Conservation (phyloP, 805 yeast species). For the Saccharomycopsis fibuligera region DNA sequence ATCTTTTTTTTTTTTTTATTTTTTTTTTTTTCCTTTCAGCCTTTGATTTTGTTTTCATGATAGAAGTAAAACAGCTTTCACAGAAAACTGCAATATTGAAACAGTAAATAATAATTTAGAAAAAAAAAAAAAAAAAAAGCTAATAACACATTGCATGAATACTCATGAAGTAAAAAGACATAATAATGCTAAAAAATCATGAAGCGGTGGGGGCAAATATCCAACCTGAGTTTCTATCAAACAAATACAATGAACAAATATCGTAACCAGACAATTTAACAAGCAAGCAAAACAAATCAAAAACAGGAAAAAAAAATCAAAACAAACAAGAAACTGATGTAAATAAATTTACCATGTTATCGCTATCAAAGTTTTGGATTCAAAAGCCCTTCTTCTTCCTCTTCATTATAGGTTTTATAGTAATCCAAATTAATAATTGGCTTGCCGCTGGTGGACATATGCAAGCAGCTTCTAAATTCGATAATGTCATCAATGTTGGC, state of each 20-base stretch:
- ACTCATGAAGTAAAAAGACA: no score
- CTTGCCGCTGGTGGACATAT: conserved; percentile 54
- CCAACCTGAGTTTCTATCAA: no score
- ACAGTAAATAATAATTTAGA: no score
- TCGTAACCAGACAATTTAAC: not conserved
- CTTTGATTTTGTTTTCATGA: no score
- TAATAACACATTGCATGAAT: not conserved
- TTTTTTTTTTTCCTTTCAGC: not conserved
- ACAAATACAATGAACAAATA: not conserved
- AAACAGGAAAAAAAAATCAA: no score
- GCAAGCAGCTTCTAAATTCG: conserved; percentile 48
- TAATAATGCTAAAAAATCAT: no score
- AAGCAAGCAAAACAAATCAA: no score
- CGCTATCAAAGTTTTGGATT: not conserved
- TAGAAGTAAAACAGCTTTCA: no score
- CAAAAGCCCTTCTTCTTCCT: not conserved
- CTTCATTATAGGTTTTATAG: conserved; percentile 8
- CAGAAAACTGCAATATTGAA: no score
- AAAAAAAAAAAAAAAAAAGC: not conserved
- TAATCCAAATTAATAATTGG: conserved; percentile 37
- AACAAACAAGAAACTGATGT: no score
- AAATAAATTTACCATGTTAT: no score
- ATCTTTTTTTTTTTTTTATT: not conserved
- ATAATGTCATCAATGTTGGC: conserved; percentile 38
- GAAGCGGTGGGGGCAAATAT: no score